Percentiles rank a stretch among this genome's conserved stretches.
Evolutionary conservation across 768 basidiomycete species (phyloP).

Genomic region (Suillus americanus): DNA sequence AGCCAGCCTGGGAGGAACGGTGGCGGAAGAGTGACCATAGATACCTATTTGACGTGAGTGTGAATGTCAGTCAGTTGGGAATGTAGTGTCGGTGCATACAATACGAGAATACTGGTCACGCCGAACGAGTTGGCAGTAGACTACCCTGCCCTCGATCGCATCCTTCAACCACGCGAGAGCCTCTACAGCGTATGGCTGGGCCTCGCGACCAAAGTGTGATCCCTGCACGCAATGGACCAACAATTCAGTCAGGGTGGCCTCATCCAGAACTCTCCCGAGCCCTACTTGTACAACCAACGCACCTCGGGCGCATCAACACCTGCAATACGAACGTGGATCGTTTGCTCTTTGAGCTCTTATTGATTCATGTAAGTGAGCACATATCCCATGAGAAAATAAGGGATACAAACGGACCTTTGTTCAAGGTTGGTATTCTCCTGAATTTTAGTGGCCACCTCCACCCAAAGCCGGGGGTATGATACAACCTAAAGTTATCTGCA

Average conservation of each 20-base stretch:
- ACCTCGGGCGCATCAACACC: constrained; percentile 96
- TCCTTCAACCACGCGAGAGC: constrained; percentile 70
- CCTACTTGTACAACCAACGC: constrained; percentile 8
- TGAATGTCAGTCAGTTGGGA: background rate
- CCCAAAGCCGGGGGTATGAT: constrained; percentile 79
- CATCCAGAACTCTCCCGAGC: background rate
- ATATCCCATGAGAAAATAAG: background rate
- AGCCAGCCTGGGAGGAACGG: constrained; percentile 52
- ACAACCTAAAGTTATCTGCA: constrained; percentile 82
- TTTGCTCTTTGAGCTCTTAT: constrained; percentile 73
- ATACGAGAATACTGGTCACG: constrained; percentile 85
- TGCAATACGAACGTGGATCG: constrained; percentile 84
- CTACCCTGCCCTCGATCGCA: constrained; percentile 51
- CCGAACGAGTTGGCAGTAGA: constrained; percentile 71
- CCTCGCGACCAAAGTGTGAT: constrained; percentile 81
- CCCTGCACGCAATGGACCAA: constrained; percentile 38
- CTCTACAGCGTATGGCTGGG: constrained; percentile 75
- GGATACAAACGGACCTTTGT: constrained; percentile 47
- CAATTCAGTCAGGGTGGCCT: background rate
- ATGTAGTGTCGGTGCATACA: constrained; percentile 44
- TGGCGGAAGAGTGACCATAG: constrained; percentile 57
- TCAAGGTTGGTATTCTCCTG: constrained; percentile 55
- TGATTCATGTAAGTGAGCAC: background rate
- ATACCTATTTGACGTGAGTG: constrained; percentile 48
- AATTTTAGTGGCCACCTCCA: constrained; percentile 76